Conservation (phyloP, 306 rosid species). For the Hippophae gyantsensis region DNA sequence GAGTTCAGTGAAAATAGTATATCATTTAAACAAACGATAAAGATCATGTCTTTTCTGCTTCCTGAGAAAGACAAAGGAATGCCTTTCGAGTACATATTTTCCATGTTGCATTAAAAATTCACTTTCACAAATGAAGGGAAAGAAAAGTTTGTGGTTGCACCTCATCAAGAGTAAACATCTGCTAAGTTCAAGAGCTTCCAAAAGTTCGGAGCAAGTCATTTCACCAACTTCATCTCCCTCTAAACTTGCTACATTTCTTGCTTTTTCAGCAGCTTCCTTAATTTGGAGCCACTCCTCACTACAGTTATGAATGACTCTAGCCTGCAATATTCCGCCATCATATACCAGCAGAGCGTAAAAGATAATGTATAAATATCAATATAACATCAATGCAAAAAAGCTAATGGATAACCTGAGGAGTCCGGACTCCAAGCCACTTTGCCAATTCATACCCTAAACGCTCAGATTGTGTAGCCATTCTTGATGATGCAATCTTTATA, state of each 20-base stretch:
- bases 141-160: slow-evolving; percentile 24
- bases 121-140: slow-evolving; percentile 11
- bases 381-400: slow-evolving; percentile 1
- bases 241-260: slow-evolving; percentile 55
- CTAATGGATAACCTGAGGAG: slow-evolving; percentile 64
- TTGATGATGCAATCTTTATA: slow-evolving; percentile 78
- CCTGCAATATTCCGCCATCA: slow-evolving; percentile 43
- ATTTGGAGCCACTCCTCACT: slow-evolving; percentile 84
- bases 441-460: slow-evolving; percentile 93
- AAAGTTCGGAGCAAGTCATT: slow-evolving; percentile 80
- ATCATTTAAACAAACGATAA: not conserved
- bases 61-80: not conserved
- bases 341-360: not conserved
- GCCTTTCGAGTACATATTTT: slow-evolving; percentile 14
- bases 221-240: slow-evolving; percentile 73
- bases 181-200: slow-evolving; percentile 98
- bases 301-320: slow-evolving; percentile 73
- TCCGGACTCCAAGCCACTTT: slow-evolving; percentile 73
- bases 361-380: slow-evolving; percentile 4
- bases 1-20: too few relatives aligned
- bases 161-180: slow-evolving; percentile 80
- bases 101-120: slow-evolving; percentile 5
- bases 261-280: slow-evolving; percentile 85
- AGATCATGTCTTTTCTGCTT: not conserved
- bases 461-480: slow-evolving; percentile 93